Percentiles rank a stretch among this genome's conserved stretches.
phyloP scores from a whole-genome alignment of 257 asterid genomes.

The Scutellaria baicalensis region DNA sequence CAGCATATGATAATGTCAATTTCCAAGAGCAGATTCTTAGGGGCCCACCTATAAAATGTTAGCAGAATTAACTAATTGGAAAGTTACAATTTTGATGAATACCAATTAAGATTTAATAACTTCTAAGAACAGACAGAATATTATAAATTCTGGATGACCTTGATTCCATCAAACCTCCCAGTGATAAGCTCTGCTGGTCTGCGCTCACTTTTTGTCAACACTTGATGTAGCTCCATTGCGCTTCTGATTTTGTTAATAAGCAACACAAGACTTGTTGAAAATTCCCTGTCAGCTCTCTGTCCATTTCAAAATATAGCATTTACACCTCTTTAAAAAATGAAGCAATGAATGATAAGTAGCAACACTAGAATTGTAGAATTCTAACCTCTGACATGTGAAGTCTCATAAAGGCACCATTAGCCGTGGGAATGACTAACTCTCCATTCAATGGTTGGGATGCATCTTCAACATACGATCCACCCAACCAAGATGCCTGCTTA shows the following conservation, averaged over 20 bases:
- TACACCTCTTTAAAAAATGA: not conserved
- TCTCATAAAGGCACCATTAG: conserved; percentile 50
- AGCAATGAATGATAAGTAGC: not conserved
- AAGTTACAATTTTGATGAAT: not conserved
- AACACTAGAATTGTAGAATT: not conserved
- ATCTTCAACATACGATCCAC: conserved; percentile 75
- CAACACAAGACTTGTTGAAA: conserved; percentile 42
- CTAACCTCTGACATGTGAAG: conserved; percentile 79
- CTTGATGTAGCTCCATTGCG: conserved; percentile 53
- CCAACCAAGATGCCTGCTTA: conserved; percentile 76
- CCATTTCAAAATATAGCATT: conserved; percentile 9
- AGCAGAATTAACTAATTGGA: conserved; percentile 1
- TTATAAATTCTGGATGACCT: conserved; percentile 38
- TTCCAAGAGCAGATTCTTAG: not conserved
- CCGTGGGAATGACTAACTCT: conserved; percentile 55
- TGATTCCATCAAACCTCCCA: conserved; percentile 82
- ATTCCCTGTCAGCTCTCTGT: conserved; percentile 77
- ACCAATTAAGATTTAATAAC: not conserved
- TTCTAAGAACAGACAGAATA: not conserved
- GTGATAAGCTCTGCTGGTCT: conserved; percentile 58
- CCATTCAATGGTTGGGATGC: conserved; percentile 47
- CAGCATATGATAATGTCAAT: not conserved
- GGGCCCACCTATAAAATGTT: not conserved
- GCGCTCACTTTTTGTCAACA: conserved; percentile 39
- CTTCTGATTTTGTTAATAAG: conserved; percentile 46